These are phyloP conservation scores for Trichaptum fuscoviolaceum DNA, from an alignment of 768 basidiomycete species.

Conservation along the genomic window DNA sequence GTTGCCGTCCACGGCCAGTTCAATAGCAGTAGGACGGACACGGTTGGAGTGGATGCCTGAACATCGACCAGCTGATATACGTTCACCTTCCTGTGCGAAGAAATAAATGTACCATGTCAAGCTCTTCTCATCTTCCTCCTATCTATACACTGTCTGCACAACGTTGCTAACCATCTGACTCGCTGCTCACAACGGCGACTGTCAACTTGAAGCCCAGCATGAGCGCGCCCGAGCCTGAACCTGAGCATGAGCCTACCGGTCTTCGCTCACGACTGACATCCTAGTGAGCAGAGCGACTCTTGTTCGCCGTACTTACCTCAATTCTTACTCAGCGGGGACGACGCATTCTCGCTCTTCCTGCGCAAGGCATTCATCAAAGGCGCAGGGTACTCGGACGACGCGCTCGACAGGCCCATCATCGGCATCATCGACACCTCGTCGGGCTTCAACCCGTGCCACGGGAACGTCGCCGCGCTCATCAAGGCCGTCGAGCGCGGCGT, in stretches of 20 bases:
- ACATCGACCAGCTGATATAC: no score
- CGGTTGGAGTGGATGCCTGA: no score
- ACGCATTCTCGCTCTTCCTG: conserved; percentile 22
- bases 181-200: not conserved
- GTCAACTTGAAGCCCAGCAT: not conserved
- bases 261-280: conserved; percentile 8
- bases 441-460: conserved; percentile 24
- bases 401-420: conserved; percentile 21
- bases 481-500: conserved; percentile 22
- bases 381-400: conserved; percentile 23
- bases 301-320: not conserved
- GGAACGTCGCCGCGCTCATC: conserved; percentile 17
- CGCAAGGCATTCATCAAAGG: conserved; percentile 26
- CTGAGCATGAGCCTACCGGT: not conserved
- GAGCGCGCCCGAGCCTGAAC: no score
- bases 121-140: no score
- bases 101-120: no score
- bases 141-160: no score
- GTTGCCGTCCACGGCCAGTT: no score
- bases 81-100: no score
- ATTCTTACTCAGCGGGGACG: conserved; percentile 14
- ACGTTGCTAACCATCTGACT: no score
- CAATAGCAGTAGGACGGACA: no score
- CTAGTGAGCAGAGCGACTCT: not conserved
- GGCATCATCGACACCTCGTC: conserved; percentile 23